Percentiles rank a stretch among this genome's conserved stretches.
phyloP scores from a whole-genome alignment of 2,329 filamentous ascomycete species.

The Xylariaceae sp. region DNA sequence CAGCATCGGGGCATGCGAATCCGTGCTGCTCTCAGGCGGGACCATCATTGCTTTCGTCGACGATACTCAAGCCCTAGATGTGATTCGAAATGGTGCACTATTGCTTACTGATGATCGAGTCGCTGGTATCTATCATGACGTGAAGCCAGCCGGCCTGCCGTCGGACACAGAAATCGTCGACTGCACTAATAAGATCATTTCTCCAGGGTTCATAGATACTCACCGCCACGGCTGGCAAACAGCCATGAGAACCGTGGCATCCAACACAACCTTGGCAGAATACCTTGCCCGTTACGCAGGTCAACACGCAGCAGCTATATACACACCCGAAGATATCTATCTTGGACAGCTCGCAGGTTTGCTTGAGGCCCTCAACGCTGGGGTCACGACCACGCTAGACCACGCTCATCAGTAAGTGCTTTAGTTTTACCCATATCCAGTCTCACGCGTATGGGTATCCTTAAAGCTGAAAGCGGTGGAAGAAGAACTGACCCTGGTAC shows the following conservation, averaged over 20 bases:
- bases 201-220: slow-evolving; percentile 53
- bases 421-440: too few relatives aligned
- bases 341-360: slow-evolving; percentile 41
- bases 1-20: slow-evolving; percentile 23
- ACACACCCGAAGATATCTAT: slow-evolving; percentile 42
- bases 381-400: slow-evolving; percentile 49
- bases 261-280: slow-evolving; percentile 45
- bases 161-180: slow-evolving; percentile 39
- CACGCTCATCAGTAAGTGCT: slow-evolving; percentile 51
- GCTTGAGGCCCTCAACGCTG: slow-evolving; percentile 47
- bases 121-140: slow-evolving; percentile 22
- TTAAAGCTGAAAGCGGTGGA: too few relatives aligned
- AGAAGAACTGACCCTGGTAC: too few relatives aligned
- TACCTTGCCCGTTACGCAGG: slow-evolving; percentile 41
- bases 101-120: slow-evolving; percentile 32
- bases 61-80: slow-evolving; percentile 19
- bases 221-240: slow-evolving; percentile 56
- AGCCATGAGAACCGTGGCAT: slow-evolving; percentile 45
- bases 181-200: slow-evolving; percentile 46
- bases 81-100: slow-evolving; percentile 27
- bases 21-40: slow-evolving; percentile 23
- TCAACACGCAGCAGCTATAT: slow-evolving; percentile 25
- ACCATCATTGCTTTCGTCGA: slow-evolving; percentile 26
- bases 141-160: slow-evolving; percentile 18
- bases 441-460: too few relatives aligned